Percentiles rank a stretch among this genome's conserved stretches.
Evolutionary conservation across 2,329 filamentous ascomycete genomes (phyloP).

Genomic region (Helotiales sp.): DNA sequence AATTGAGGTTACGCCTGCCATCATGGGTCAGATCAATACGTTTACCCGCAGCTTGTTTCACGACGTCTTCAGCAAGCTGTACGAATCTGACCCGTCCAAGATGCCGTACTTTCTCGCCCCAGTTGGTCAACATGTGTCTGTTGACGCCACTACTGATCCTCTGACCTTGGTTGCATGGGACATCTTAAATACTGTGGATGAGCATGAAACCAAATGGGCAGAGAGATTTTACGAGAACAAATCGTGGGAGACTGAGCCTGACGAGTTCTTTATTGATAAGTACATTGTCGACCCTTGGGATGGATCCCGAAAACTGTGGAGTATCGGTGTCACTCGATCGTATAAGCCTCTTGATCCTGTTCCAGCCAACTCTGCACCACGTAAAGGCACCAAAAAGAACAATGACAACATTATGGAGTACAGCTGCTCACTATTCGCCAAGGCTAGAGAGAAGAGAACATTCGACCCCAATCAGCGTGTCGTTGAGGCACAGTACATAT

Average conservation of each 20-base stretch:
- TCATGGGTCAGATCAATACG: conserved; percentile 57
- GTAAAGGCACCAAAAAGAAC: conserved; percentile 43
- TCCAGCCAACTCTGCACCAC: conserved; percentile 54
- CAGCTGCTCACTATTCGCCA: conserved; percentile 73
- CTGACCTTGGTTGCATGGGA: conserved; percentile 59
- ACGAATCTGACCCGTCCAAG: conserved; percentile 59
- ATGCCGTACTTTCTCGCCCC: conserved; percentile 87
- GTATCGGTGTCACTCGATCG: conserved; percentile 52
- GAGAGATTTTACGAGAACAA: conserved; percentile 37
- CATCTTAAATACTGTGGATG: conserved; percentile 45
- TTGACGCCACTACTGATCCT: conserved; percentile 14
- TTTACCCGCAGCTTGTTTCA: conserved; percentile 78
- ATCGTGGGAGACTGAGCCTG: conserved; percentile 35
- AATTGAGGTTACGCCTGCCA: conserved; percentile 43
- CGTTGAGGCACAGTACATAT: conserved; percentile 69
- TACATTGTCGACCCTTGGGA: conserved; percentile 59
- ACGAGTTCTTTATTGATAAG: conserved; percentile 52
- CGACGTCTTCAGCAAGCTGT: conserved; percentile 89
- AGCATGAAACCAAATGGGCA: conserved; percentile 38
- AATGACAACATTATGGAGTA: conserved; percentile 76
- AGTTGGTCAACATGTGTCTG: conserved; percentile 25
- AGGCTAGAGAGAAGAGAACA: conserved; percentile 49
- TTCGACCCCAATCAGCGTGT: conserved; percentile 78
- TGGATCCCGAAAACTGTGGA: conserved; percentile 63
- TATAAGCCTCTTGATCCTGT: conserved; percentile 66